Percentiles rank a stretch among this genome's conserved stretches.
Conservation (phyloP, 2,329 filamentous ascomycete species). For the Allantophomopsis lycopodina region DNA sequence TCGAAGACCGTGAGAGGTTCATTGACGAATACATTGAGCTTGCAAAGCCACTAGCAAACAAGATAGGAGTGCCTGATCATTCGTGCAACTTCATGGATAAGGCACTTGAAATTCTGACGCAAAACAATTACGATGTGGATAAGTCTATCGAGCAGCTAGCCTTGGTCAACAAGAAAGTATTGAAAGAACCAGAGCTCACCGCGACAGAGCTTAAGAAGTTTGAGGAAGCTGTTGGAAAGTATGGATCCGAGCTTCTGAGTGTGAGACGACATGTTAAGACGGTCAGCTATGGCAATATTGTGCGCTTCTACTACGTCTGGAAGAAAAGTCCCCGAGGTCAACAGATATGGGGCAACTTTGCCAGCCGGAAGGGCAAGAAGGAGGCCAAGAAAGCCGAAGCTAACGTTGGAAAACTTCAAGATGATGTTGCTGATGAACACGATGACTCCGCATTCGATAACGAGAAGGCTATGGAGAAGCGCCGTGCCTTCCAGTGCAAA, state of each 20-base stretch:
- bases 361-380: constrained; percentile 81
- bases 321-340: constrained; percentile 82
- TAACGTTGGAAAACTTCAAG: constrained; percentile 62
- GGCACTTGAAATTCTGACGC: constrained; percentile 60
- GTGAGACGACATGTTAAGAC: constrained; percentile 80
- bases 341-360: constrained; percentile 81
- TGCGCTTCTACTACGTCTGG: constrained; percentile 95
- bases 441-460: constrained; percentile 95
- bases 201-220: constrained; percentile 77
- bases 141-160: constrained; percentile 58
- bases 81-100: constrained; percentile 84
- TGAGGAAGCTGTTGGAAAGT: constrained; percentile 81
- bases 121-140: constrained; percentile 56
- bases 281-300: constrained; percentile 64
- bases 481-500: constrained; percentile 82
- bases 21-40: constrained; percentile 62
- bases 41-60: constrained; percentile 42
- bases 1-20: constrained; percentile 31
- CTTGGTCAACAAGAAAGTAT: constrained; percentile 52
- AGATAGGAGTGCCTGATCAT: constrained; percentile 56
- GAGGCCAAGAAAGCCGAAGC: constrained; percentile 64
- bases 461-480: constrained; percentile 62
- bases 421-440: constrained; percentile 82
- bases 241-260: constrained; percentile 75
- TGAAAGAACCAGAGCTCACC: constrained; percentile 75